Evolutionary conservation across 2,329 filamentous ascomycete genomes (phyloP).

Genomic region (Apiospora hydei): DNA sequence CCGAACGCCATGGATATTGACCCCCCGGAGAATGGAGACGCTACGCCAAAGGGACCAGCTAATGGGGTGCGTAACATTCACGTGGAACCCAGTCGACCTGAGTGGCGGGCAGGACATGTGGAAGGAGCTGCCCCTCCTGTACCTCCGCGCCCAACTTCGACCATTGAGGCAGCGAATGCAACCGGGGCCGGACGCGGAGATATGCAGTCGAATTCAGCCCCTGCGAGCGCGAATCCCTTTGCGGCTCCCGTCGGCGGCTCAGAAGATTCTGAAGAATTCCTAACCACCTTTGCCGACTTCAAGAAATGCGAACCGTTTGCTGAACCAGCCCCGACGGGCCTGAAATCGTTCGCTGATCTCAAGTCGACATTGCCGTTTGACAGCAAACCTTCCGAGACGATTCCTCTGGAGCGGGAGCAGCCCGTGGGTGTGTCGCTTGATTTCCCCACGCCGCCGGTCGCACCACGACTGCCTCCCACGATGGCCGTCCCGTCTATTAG

Average conservation of each 20-base stretch:
- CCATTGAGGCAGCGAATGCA: slow-evolving; percentile 36
- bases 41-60: slow-evolving; percentile 36
- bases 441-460: slow-evolving; percentile 57
- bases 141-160: slow-evolving; percentile 31
- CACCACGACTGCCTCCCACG: slow-evolving; percentile 55
- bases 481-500: slow-evolving; percentile 53
- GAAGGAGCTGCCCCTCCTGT: slow-evolving; percentile 38
- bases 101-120: slow-evolving; percentile 63
- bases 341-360: slow-evolving; percentile 63
- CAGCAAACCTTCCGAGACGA: slow-evolving; percentile 54
- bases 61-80: slow-evolving; percentile 59
- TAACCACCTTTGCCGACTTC: slow-evolving; percentile 61
- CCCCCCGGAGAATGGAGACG: slow-evolving; percentile 49
- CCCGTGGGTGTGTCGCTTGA: slow-evolving; percentile 45
- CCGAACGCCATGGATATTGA: slow-evolving; percentile 73
- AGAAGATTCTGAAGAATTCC: slow-evolving; percentile 63
- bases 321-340: slow-evolving; percentile 51
- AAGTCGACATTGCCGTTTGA: slow-evolving; percentile 64
- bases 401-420: slow-evolving; percentile 46
- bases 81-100: slow-evolving; percentile 64
- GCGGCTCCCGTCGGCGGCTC: slow-evolving; percentile 54
- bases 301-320: slow-evolving; percentile 63
- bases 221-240: slow-evolving; percentile 33
- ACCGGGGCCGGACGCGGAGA: slow-evolving; percentile 32
- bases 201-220: slow-evolving; percentile 30